Conservation (phyloP, 2,329 filamentous ascomycete species). For the Pleoardoris graminearum region DNA sequence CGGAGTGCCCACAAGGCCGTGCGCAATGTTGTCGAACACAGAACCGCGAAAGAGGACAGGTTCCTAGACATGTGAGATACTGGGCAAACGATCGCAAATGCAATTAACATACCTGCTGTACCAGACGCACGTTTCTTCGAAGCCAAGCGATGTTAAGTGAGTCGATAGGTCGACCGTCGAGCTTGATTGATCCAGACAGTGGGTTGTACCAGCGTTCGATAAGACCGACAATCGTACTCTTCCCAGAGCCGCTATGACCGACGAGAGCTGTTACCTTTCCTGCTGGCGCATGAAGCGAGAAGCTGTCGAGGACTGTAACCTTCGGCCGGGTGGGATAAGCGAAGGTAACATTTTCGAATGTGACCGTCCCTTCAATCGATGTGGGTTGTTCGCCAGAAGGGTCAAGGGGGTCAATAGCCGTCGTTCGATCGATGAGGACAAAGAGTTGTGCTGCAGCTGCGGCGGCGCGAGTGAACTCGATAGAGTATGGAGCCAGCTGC, state of each 20-base stretch:
- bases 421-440: slow-evolving; percentile 15
- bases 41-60: slow-evolving; percentile 87
- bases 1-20: slow-evolving; percentile 84
- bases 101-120: no score
- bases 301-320: slow-evolving; percentile 82
- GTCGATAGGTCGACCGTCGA: slow-evolving; percentile 83
- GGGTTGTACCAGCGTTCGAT: slow-evolving; percentile 95
- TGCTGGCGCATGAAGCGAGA: slow-evolving; percentile 80
- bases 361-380: no score
- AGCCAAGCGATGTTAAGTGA: slow-evolving; percentile 87
- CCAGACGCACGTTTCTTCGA: slow-evolving; percentile 86
- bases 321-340: slow-evolving; percentile 94
- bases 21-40: slow-evolving; percentile 86
- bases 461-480: slow-evolving; percentile 20
- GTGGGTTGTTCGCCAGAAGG: slow-evolving; percentile 13
- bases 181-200: slow-evolving; percentile 73
- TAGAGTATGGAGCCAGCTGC: slow-evolving; percentile 13
- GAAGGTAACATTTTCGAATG: slow-evolving; percentile 80
- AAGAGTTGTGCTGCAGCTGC: slow-evolving; percentile 19
- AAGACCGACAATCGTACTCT: slow-evolving; percentile 90
- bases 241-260: slow-evolving; percentile 90
- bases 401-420: slow-evolving; percentile 17
- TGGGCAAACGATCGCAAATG: no score
- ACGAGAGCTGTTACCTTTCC: slow-evolving; percentile 93
- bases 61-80: no score